A percentile compares a stretch with the other conserved stretches of the same genome.
Evolutionary conservation across 2,329 filamentous ascomycete genomes (phyloP).

Genomic region (Trichoderma atroviride): DNA sequence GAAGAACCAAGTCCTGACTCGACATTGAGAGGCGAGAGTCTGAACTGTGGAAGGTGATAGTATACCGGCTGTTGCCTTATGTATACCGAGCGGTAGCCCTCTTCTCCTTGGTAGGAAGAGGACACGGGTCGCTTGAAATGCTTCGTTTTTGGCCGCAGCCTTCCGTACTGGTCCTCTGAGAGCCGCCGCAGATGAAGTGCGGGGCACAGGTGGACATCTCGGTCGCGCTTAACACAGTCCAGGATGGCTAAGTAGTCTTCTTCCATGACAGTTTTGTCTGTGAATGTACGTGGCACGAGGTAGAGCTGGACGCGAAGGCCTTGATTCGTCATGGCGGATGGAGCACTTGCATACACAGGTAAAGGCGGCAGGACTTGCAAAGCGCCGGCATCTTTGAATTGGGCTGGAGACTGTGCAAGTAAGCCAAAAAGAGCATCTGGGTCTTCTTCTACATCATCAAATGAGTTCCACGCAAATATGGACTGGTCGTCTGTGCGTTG

Average conservation of each 20-base stretch:
- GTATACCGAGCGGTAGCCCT: conserved; percentile 18
- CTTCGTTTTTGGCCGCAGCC: conserved; percentile 21
- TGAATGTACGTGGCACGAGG: neutral
- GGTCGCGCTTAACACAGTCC: conserved; percentile 16
- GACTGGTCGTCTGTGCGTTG: conserved; percentile 29
- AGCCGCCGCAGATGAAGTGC: conserved; percentile 24
- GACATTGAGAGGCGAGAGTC: conserved; percentile 18
- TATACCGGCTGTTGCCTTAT: conserved; percentile 20
- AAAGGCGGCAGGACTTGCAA: conserved; percentile 22
- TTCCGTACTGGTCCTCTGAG: conserved; percentile 26
- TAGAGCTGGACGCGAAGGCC: conserved; percentile 26
- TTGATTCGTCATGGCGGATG: conserved; percentile 26
- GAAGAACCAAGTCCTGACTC: conserved; percentile 4
- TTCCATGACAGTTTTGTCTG: neutral
- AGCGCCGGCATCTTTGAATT: conserved; percentile 22
- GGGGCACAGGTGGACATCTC: conserved; percentile 18
- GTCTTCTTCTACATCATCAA: conserved; percentile 26
- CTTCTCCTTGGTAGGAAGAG: neutral
- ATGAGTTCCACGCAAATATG: conserved; percentile 30
- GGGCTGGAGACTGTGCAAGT: conserved; percentile 25
- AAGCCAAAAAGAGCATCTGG: conserved; percentile 24
- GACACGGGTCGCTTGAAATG: conserved; percentile 11
- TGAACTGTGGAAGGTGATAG: conserved; percentile 21
- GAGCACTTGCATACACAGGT: conserved; percentile 23
- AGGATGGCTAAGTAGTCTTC: conserved; percentile 22